A percentile compares a stretch with the other conserved stretches of the same genome.
Conservation (phyloP, 2,329 filamentous ascomycete genomes). For the Colletotrichum filicis region DNA sequence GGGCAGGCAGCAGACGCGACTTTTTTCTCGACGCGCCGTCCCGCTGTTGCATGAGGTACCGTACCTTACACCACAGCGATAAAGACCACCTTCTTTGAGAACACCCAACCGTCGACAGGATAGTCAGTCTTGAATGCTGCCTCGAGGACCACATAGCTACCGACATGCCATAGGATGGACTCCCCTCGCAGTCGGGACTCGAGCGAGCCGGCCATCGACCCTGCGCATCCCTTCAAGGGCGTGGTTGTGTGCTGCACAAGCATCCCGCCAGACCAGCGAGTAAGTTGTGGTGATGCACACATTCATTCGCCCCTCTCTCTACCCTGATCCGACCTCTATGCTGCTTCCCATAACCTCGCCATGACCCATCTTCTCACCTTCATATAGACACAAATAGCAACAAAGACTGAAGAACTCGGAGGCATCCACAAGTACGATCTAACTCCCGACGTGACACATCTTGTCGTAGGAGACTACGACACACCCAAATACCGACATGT, state of each 20-base stretch:
- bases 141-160: neutral
- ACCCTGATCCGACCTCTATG: neutral
- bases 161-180: constrained; percentile 33
- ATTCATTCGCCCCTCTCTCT: neutral
- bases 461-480: constrained; percentile 88
- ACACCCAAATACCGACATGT: constrained; percentile 97
- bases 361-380: neutral
- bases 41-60: neutral
- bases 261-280: constrained; percentile 81
- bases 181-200: constrained; percentile 25
- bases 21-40: constrained; percentile 30
- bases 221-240: constrained; percentile 73
- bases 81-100: neutral
- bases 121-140: neutral
- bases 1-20: constrained; percentile 34
- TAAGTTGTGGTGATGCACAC: constrained; percentile 53
- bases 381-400: constrained; percentile 64
- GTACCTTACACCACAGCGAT: neutral
- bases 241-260: constrained; percentile 90
- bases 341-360: neutral
- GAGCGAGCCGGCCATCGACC: constrained; percentile 56
- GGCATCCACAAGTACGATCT: constrained; percentile 90
- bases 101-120: neutral
- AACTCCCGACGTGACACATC: constrained; percentile 94
- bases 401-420: constrained; percentile 82